Evolutionary conservation across 257 asterid genomes (phyloP).

Genomic region (Paulownia fortunei): DNA sequence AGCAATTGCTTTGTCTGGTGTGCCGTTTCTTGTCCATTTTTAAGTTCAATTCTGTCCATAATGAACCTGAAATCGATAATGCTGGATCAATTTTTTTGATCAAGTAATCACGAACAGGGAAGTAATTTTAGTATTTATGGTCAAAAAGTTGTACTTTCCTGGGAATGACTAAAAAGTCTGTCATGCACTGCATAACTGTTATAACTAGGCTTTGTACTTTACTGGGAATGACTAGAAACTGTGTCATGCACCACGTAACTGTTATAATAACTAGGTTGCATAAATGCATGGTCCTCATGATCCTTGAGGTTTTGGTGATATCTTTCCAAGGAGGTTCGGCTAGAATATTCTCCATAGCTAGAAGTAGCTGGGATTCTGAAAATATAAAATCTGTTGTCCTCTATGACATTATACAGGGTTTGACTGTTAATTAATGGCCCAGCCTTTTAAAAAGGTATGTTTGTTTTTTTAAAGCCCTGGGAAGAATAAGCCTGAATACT

Average conservation of each 20-base stretch:
- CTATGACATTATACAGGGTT: background rate
- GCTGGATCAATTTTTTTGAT: slow-evolving; percentile 8
- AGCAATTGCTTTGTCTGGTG: background rate
- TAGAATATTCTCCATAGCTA: background rate
- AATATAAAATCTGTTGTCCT: background rate
- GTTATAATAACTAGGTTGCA: slow-evolving; percentile 2
- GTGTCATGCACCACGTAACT: background rate
- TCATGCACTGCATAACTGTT: background rate
- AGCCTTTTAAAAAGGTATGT: background rate
- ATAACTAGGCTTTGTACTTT: background rate
- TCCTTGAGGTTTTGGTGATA: background rate
- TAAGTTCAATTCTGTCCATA: background rate
- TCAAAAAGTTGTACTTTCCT: background rate
- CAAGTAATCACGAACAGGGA: background rate
- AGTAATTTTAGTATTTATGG: background rate
- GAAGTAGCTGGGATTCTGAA: slow-evolving; percentile 22
- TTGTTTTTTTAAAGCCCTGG: background rate
- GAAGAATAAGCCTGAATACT: background rate
- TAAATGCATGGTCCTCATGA: background rate
- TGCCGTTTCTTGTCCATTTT: background rate
- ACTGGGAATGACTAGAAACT: background rate
- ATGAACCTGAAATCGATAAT: background rate
- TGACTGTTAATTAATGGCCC: background rate
- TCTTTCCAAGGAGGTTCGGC: background rate
- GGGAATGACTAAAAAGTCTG: background rate